Percentiles rank a stretch among this genome's conserved stretches.
These are phyloP conservation scores for Xylaria multiplex DNA, from an alignment of 2,329 filamentous ascomycete genomes.

Conservation along the genomic window DNA sequence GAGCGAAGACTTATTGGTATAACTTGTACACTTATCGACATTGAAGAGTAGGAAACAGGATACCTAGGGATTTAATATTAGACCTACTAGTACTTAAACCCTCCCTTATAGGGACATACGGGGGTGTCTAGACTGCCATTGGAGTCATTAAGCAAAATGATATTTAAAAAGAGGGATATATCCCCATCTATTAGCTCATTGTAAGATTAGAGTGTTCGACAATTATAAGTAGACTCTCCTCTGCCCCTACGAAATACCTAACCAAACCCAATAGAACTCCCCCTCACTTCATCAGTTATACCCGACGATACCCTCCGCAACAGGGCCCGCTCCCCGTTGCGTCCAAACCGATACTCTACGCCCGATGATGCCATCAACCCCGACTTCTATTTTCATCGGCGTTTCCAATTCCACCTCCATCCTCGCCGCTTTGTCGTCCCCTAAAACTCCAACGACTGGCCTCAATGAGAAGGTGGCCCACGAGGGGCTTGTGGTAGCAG, in stretches of 20 bases:
- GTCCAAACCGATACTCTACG: constrained; percentile 57
- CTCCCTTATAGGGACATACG: too few relatives aligned
- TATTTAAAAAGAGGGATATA: not conserved
- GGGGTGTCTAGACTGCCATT: too few relatives aligned
- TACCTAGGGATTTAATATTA: too few relatives aligned
- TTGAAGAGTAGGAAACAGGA: too few relatives aligned
- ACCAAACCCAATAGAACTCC: not conserved
- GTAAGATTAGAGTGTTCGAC: not conserved
- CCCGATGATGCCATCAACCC: constrained; percentile 59
- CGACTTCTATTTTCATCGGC: constrained; percentile 57
- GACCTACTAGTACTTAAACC: too few relatives aligned
- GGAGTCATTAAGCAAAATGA: too few relatives aligned
- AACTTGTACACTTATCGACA: too few relatives aligned
- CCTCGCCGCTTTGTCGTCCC: constrained; percentile 23
- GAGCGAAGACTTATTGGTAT: too few relatives aligned
- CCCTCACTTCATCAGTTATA: constrained; percentile 51
- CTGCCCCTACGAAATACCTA: not conserved
- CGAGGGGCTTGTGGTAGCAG: constrained; percentile 54
- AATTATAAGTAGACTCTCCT: not conserved
- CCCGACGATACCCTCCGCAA: constrained; percentile 62
- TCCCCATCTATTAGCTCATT: not conserved
- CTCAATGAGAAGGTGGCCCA: constrained; percentile 53
- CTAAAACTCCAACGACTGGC: constrained; percentile 2
- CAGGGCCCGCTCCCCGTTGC: constrained; percentile 42
- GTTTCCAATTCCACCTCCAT: constrained; percentile 51